Evolutionary conservation across 2,329 filamentous ascomycete species (phyloP).

Genomic region (Trichothecium sympodiale): DNA sequence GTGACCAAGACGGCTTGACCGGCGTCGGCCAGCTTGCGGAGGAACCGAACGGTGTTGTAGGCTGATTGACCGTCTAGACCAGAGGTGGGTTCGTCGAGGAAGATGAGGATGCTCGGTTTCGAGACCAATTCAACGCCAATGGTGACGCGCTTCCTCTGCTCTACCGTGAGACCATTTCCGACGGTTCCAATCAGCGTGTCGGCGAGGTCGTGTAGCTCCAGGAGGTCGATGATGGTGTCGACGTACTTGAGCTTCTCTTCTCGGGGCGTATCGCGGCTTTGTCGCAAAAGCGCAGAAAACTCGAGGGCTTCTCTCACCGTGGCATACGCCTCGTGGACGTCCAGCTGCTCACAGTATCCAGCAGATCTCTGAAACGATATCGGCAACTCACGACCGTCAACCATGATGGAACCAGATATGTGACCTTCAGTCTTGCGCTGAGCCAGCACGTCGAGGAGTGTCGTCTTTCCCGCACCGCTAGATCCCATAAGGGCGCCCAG

Average conservation of each 20-base stretch:
- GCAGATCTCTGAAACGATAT: slow-evolving; percentile 48
- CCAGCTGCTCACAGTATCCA: slow-evolving; percentile 73
- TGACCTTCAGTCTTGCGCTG: slow-evolving; percentile 48
- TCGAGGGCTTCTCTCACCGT: slow-evolving; percentile 68
- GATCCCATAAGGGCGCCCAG: slow-evolving; percentile 69
- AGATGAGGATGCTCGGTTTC: slow-evolving; percentile 48
- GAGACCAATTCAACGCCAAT: slow-evolving; percentile 52
- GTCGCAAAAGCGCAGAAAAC: slow-evolving; percentile 65
- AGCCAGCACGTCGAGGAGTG: slow-evolving; percentile 29
- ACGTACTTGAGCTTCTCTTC: slow-evolving; percentile 68
- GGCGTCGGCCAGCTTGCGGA: slow-evolving; percentile 53
- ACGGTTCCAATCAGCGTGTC: slow-evolving; percentile 35
- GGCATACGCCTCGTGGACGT: slow-evolving; percentile 61
- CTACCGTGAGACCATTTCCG: slow-evolving; percentile 42
- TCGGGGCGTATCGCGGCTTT: slow-evolving; percentile 50
- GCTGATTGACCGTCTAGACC: slow-evolving; percentile 60
- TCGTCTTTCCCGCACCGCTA: slow-evolving; percentile 33
- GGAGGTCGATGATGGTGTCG: slow-evolving; percentile 61
- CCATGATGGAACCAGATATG: slow-evolving; percentile 54
- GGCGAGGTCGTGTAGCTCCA: slow-evolving; percentile 36
- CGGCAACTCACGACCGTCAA: slow-evolving; percentile 47
- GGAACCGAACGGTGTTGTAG: slow-evolving; percentile 52
- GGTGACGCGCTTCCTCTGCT: slow-evolving; percentile 44
- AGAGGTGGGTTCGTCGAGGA: slow-evolving; percentile 52
- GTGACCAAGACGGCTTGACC: slow-evolving; percentile 60